Evolutionary conservation across 345 rosid species (phyloP), one percentile per base, ranked within the genome.

Genomic region (Gossypium bickii): DNA sequence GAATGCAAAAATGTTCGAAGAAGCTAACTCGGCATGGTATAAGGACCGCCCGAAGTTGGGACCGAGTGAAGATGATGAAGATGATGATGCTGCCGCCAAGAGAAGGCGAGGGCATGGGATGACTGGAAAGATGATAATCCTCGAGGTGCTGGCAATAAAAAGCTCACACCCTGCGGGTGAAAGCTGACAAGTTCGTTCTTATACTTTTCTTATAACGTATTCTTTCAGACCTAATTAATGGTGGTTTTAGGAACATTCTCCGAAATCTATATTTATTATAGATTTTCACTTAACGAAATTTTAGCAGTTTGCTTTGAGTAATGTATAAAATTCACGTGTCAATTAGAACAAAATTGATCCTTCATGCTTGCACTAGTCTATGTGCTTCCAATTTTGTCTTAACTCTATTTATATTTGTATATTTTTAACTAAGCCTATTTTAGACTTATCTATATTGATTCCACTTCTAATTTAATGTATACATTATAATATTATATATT

Each of bases 91-190:
- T 20, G 92, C 94, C 0, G n/a, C n/a, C 89, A 84, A 34, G 84
- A 85, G 64, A 90, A 80, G 83, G 97, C 97, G 22, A 86, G 99
- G 74, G 98, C 95, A 27, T 93, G 84, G 62, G 97, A 96, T 65
- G 98, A 92, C 76, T 93, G 99, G 99, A 96, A 96, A 79, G 99
- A 96, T 7, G 99, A 96, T 10, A 86, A 93, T 78, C 98, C 99
- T 65, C 94, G 94, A 9, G 99, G 98, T 60, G 99, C 98, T 3
- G 99, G 98, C 74, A 93, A 91, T 79, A 88, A 84, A 83, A 95
- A 95, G 85, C 98, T 95, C 34, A 93, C 99, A 0, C 98, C 97
- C n/a, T 95, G 98, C 70, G 98, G 99, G 57, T 91, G 49, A 76
- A 86, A 72, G 22, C 47, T 51, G 61, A 60, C 70, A 64, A 69